Base-by-base conservation (phyloP, 2,329 filamentous ascomycete species). In the Byssothecium circinans region DNA sequence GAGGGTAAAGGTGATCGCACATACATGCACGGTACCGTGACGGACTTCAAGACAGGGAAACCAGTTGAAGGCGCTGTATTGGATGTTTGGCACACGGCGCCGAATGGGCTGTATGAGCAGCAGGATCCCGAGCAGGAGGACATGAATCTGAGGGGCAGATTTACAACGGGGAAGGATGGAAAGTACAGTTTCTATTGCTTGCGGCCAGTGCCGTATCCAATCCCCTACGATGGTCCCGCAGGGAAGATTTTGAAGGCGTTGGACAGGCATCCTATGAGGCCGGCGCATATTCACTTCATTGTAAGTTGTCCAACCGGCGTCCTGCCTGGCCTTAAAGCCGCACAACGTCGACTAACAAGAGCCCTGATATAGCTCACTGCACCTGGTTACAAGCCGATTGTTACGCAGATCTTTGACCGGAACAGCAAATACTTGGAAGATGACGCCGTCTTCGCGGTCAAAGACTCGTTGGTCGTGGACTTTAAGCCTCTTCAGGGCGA, bases 71-170 rank as follows among this genome's bases (percentile, higher is more conserved):
- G 78, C 49, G 87, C 87, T 1, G 77, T 82, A 18, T 78, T 94
- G 29, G 88, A 92, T 62, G 79, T 91, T 43, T 94, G 89, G 88
- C 85, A 91, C 64, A 87, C 87, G 0, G 87, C 83, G 0, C 87
- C 88, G 25, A 91, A 92, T 61, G 81, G 80, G 11, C 50, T 75
- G 45, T 77, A 77, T 48, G 87, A 90, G 73, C 86, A 90, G 70
- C 87, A 91, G 70, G 87, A 91, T 55, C 74, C 79, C 0, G 72
- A 81, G 1, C 87, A 91, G 72, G 76, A 80, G 6, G 87, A 91
- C 47, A 83, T 84, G 71, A 91, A 91, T 66, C 77, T 91, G 18
- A 80, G 88, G 3, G 88, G 88, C 5, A 82, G 83, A 37, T 89
- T 91, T 64, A 78, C 74, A 41, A 89, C 87, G 1, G 84, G 86